A percentile compares a stretch with the other conserved stretches of the same genome.
phyloP scores from a whole-genome alignment of 352 stramenopile species.

The Pythium dissotocum region DNA sequence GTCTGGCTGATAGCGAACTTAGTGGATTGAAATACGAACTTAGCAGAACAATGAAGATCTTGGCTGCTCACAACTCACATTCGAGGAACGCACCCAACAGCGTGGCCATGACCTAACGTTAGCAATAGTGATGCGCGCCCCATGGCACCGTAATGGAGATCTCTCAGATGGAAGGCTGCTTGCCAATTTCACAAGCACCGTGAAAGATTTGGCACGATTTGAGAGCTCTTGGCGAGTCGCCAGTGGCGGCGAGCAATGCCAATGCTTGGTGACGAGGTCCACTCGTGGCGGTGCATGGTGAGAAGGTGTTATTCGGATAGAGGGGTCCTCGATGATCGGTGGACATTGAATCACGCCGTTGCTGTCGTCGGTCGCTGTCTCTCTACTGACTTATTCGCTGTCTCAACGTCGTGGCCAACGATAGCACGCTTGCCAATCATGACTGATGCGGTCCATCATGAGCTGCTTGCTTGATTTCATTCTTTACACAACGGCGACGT shows the following conservation, averaged over 20 bases:
- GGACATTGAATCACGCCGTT: no score
- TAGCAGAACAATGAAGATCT: background rate
- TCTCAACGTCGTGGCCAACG: background rate
- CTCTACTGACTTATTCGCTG: background rate
- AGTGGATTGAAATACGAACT: background rate
- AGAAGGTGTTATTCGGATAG: no score
- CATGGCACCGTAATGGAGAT: background rate
- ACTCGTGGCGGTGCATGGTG: no score
- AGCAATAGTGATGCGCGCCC: background rate
- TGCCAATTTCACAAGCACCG: no score
- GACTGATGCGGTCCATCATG: background rate
- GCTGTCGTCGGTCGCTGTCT: background rate
- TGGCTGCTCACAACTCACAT: no score
- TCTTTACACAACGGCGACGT: background rate
- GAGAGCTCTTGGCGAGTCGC: no score
- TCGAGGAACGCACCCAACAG: background rate
- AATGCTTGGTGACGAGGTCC: no score
- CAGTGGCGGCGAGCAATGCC: no score
- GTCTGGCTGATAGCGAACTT: background rate
- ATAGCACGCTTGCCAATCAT: background rate
- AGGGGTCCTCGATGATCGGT: no score
- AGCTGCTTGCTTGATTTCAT: background rate
- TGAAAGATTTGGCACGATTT: no score
- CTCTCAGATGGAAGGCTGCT: no score
- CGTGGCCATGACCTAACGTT: background rate